Evolutionary conservation across 495 filamentous ascomycete genomes (phyloP).

Genomic region (Trichoderma parareesei): DNA sequence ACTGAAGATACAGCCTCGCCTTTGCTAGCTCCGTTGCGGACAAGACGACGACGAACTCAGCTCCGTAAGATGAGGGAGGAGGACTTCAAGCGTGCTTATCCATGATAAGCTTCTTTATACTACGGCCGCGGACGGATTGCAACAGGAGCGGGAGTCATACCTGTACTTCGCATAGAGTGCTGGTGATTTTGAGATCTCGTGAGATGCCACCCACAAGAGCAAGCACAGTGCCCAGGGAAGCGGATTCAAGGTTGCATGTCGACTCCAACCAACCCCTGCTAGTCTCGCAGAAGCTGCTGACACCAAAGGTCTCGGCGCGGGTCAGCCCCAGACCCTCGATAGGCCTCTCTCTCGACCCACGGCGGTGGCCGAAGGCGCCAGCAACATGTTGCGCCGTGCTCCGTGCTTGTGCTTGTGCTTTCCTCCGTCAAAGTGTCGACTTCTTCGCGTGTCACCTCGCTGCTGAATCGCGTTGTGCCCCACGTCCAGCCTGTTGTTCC

Average conservation of each 20-base stretch:
- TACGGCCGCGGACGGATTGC: not conserved
- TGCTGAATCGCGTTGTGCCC: slow-evolving; percentile 6
- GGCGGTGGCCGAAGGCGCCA: slow-evolving; percentile 9
- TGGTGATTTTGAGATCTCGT: slow-evolving; percentile 1
- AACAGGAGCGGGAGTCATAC: not conserved
- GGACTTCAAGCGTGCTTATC: not conserved
- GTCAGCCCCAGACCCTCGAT: slow-evolving; percentile 9
- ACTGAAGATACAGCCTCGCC: not conserved
- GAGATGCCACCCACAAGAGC: not conserved
- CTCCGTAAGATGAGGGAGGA: not conserved
- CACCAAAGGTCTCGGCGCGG: slow-evolving; percentile 4
- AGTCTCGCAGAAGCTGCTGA: slow-evolving; percentile 9
- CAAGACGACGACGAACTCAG: not conserved
- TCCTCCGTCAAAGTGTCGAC: no score
- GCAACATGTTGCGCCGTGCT: slow-evolving; percentile 5
- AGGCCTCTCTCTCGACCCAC: slow-evolving; percentile 3
- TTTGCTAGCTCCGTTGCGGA: not conserved
- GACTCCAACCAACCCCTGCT: slow-evolving; percentile 5
- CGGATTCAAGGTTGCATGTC: not conserved
- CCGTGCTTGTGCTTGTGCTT: not conserved
- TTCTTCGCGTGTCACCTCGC: not conserved
- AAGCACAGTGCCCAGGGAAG: slow-evolving; percentile 6
- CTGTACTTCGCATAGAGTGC: not conserved
- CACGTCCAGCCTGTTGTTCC: not conserved
- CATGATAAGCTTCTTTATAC: not conserved